phyloP scores from a whole-genome alignment of 1,284 basidiomycete genomes.

The Puccinia horiana region DNA sequence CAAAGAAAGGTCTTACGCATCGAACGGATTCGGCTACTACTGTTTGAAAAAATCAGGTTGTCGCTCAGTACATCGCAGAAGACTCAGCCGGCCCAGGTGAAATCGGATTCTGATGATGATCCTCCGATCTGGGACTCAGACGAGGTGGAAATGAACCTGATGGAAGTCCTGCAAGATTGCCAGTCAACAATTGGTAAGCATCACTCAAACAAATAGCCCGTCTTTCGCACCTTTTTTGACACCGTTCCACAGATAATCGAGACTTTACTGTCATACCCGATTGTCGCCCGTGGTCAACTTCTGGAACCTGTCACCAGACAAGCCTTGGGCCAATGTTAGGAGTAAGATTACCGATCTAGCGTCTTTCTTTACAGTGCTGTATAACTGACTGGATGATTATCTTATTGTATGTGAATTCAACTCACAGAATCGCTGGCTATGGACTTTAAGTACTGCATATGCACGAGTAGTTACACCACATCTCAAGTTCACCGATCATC shows the following conservation, averaged over 20 bases:
- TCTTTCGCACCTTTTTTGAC: not conserved
- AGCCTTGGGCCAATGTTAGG: conserved; percentile 43
- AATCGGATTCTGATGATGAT: not conserved
- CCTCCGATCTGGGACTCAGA: conserved; percentile 10
- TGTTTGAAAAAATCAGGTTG: conserved; percentile 27
- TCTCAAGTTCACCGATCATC: not conserved
- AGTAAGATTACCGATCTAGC: conserved; percentile 1
- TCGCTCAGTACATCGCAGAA: not conserved
- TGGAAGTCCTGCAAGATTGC: conserved; percentile 29
- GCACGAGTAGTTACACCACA: conserved; percentile 21
- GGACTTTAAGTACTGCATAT: conserved; percentile 24
- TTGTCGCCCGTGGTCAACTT: conserved; percentile 16
- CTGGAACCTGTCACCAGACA: conserved; percentile 22
- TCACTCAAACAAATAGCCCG: not conserved
- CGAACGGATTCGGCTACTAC: conserved; percentile 28
- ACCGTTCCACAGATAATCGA: conserved; percentile 34
- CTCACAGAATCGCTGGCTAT: conserved; percentile 23
- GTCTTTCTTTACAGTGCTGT: not conserved
- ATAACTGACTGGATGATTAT: not conserved
- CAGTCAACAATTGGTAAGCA: conserved; percentile 34
- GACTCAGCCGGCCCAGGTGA: not conserved
- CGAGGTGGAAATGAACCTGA: conserved; percentile 28
- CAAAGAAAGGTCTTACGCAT: conserved; percentile 29
- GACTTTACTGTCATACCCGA: conserved; percentile 39
- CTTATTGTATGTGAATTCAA: not conserved